phyloP scores from a whole-genome alignment of 768 basidiomycete species.

The Tubosaeta sp. region DNA sequence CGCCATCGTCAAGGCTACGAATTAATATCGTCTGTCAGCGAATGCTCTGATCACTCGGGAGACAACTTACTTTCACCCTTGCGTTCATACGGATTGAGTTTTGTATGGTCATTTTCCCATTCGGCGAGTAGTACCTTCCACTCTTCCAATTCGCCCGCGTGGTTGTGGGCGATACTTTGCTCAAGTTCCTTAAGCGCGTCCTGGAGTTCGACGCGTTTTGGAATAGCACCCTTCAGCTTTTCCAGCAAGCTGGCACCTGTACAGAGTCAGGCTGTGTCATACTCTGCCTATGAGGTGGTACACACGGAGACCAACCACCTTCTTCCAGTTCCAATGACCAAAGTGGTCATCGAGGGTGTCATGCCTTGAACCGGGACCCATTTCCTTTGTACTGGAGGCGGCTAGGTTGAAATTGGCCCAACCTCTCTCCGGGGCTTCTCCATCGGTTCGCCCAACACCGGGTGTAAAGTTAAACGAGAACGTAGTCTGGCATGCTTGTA shows the following conservation, averaged over 20 bases:
- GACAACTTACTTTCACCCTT: too few relatives aligned
- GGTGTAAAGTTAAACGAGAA: neutral
- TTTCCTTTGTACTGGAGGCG: neutral
- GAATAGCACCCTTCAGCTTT: neutral
- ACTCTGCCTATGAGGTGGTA: neutral
- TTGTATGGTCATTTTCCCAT: too few relatives aligned
- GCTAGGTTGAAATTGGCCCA: neutral
- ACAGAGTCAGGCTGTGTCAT: neutral
- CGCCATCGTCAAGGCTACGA: too few relatives aligned
- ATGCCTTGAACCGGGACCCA: neutral
- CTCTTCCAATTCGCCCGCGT: too few relatives aligned
- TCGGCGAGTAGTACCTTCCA: too few relatives aligned
- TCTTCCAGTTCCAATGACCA: neutral
- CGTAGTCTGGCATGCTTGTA: neutral
- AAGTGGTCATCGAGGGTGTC: neutral
- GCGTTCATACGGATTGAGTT: too few relatives aligned
- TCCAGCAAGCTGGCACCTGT: neutral
- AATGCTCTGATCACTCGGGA: too few relatives aligned
- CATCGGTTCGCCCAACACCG: neutral
- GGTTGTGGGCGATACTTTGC: too few relatives aligned
- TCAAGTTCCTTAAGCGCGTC: too few relatives aligned
- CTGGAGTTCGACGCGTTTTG: too few relatives aligned
- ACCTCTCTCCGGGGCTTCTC: neutral
- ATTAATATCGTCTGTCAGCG: too few relatives aligned
- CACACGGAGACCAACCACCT: neutral